Evolutionary conservation across 805 yeast species (phyloP).

Genomic region (Peterozyma toletana): DNA sequence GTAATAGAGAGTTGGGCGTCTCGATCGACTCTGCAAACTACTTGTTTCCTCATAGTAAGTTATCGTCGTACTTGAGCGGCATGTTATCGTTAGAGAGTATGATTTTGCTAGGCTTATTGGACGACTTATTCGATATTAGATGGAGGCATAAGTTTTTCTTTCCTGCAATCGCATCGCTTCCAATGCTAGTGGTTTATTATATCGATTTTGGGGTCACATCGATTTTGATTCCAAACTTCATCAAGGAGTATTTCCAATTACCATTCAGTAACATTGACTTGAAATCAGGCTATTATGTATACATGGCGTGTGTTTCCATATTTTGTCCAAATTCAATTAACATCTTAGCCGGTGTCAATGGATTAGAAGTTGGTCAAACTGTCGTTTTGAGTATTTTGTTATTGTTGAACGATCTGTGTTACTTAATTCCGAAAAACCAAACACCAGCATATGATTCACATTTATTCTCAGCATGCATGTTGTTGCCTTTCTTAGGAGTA

Average conservation of each 20-base stretch:
- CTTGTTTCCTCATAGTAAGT: conserved; percentile 70
- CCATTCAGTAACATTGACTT: conserved; percentile 52
- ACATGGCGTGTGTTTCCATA: conserved; percentile 88
- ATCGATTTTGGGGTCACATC: conserved; percentile 92
- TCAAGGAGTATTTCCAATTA: conserved; percentile 33
- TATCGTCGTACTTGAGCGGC: conserved; percentile 83
- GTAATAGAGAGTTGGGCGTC: conserved; percentile 38
- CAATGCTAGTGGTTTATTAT: conserved; percentile 83
- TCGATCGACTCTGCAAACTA: conserved; percentile 4
- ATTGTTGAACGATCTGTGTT: conserved; percentile 69
- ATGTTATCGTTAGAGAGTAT: conserved; percentile 79
- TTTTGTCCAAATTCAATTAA: conserved; percentile 96
- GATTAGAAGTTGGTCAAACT: conserved; percentile 94
- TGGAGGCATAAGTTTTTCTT: conserved; percentile 97
- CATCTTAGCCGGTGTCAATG: conserved; percentile 93
- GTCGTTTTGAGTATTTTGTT: conserved; percentile 68
- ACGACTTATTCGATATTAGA: conserved; percentile 89
- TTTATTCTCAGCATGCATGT: conserved; percentile 66
- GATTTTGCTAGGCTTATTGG: conserved; percentile 80
- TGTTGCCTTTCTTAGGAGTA: conserved; percentile 85
- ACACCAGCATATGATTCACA: conserved; percentile 71
- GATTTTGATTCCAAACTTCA: conserved; percentile 70
- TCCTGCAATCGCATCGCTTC: conserved; percentile 92
- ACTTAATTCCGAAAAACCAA: conserved; percentile 37
- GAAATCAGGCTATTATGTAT: conserved; percentile 72